These are phyloP conservation scores for Saturnispora bothae DNA, from an alignment of 805 yeast genomes.

Conservation along the genomic window DNA sequence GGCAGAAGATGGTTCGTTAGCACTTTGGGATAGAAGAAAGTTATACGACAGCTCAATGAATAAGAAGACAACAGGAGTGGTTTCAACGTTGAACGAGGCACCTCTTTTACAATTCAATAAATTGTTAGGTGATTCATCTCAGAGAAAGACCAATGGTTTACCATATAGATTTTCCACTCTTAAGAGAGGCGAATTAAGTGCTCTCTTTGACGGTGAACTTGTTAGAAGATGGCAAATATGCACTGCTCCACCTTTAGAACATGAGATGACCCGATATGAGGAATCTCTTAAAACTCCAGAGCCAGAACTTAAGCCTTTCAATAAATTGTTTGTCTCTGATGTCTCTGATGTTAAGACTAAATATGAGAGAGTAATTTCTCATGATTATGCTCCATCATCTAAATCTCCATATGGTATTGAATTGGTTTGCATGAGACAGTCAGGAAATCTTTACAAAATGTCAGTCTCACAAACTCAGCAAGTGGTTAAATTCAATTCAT, in stretches of 20 bases:
- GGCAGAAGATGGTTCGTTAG: constrained; percentile 75
- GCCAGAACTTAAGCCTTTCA: constrained; percentile 26
- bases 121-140: constrained; percentile 45
- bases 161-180: constrained; percentile 62
- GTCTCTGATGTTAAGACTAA: constrained; percentile 70
- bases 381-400: constrained; percentile 63
- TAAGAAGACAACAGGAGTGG: constrained; percentile 7
- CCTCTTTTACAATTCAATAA: constrained; percentile 51
- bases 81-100: constrained; percentile 30
- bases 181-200: constrained; percentile 63
- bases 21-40: constrained; percentile 73
- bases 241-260: constrained; percentile 32
- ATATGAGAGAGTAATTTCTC: constrained; percentile 73
- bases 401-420: constrained; percentile 44
- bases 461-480: constrained; percentile 58
- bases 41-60: constrained; percentile 23
- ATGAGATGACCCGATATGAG: constrained; percentile 18
- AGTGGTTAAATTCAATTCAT: constrained; percentile 53
- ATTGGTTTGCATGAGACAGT: constrained; percentile 79
- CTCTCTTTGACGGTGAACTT: constrained; percentile 66
- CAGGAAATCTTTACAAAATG: constrained; percentile 81
- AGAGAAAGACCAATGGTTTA: constrained; percentile 46
- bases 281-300: constrained; percentile 15
- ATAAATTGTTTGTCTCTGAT: constrained; percentile 60
- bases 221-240: constrained; percentile 78